Evolutionary conservation across 1,284 basidiomycete species (phyloP).

Genomic region (Cutaneotrichosporon sp.): DNA sequence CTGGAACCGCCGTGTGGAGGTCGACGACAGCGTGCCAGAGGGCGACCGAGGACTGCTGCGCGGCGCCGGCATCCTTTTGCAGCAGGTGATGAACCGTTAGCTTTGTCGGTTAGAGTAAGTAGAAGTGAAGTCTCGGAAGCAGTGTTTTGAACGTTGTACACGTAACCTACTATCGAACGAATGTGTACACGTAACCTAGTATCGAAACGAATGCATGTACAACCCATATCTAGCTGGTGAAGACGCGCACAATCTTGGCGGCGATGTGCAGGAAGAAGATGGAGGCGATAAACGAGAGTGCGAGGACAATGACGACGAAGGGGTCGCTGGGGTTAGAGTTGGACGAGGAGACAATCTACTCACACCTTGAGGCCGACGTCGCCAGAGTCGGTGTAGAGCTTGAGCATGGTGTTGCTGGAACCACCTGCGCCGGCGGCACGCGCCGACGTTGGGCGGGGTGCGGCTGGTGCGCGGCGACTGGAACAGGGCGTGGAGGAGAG

Average conservation of each 20-base stretch:
- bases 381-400: slow-evolving; percentile 92
- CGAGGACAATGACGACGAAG: slow-evolving; percentile 94
- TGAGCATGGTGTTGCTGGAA: slow-evolving; percentile 96
- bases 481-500: neutral
- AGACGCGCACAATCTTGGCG: slow-evolving; percentile 86
- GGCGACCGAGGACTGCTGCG: slow-evolving; percentile 35
- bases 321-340: slow-evolving; percentile 68
- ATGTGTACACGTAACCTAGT: slow-evolving; percentile 1
- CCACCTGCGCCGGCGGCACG: slow-evolving; percentile 94
- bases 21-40: slow-evolving; percentile 24
- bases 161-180: neutral
- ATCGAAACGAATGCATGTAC: slow-evolving; percentile 8
- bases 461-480: slow-evolving; percentile 77
- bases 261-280: slow-evolving; percentile 99
- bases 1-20: slow-evolving; percentile 24
- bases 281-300: slow-evolving; percentile 95
- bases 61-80: slow-evolving; percentile 47
- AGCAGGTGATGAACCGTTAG: slow-evolving; percentile 47
- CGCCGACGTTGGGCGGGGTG: slow-evolving; percentile 77
- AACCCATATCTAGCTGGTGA: slow-evolving; percentile 66
- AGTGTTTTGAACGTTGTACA: neutral
- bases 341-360: slow-evolving; percentile 44
- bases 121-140: neutral
- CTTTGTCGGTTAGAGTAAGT: neutral
- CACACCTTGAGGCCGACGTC: slow-evolving; percentile 94